Base-by-base conservation (phyloP, 2,329 filamentous ascomycete genomes). In the Juglanconis juglandina region DNA sequence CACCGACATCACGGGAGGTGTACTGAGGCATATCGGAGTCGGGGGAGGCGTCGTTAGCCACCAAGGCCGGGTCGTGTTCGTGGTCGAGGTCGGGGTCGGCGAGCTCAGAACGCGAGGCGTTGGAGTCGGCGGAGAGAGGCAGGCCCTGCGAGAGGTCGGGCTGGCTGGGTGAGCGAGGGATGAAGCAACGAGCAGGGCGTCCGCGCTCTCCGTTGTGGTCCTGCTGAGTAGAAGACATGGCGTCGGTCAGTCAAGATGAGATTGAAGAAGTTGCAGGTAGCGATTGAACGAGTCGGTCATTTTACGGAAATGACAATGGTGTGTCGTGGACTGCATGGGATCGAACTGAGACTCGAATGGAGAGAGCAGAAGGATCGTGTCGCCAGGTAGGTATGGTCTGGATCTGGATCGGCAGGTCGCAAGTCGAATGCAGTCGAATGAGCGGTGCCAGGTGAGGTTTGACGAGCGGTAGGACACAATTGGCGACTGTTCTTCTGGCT, bases 1-100 rank as follows among this genome's bases (percentile, higher is more conserved):
- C 86, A 76, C 84, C 84, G 64, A 85, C 83, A 72, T 88, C 86
- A 69, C 86, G 83, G 53, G 85, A 87, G 61, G 85, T 87, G 77
- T 87, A 88, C 67, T 84, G 81, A 76, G 86, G 83, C 84, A 87
- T 87, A 65, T 74, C 82, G 73, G 64, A 62, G 63, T 68, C 60
- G 59, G 61, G 61, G 44, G 65, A 68, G 51, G 67, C 63, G 54
- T 60, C 54, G 64, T 66, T 56, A 63, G 59, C 56, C 51, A n/a
- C 13, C 7, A 47, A 46, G 65, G 74, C 82, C 59, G 61, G 62
- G 44, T 65, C 68, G 59, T 60, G 61, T 37, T 65, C 68, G 55
- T 66, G 63, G 52, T 58, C 56, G 62, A 65, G 54, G 59, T 56
- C 51, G 51, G 63, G 61, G 47, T 56, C 48, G 34, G 59, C 39